Evolutionary conservation across 1,284 basidiomycete genomes (phyloP).

Genomic region (Apiotrichum laibachii): DNA sequence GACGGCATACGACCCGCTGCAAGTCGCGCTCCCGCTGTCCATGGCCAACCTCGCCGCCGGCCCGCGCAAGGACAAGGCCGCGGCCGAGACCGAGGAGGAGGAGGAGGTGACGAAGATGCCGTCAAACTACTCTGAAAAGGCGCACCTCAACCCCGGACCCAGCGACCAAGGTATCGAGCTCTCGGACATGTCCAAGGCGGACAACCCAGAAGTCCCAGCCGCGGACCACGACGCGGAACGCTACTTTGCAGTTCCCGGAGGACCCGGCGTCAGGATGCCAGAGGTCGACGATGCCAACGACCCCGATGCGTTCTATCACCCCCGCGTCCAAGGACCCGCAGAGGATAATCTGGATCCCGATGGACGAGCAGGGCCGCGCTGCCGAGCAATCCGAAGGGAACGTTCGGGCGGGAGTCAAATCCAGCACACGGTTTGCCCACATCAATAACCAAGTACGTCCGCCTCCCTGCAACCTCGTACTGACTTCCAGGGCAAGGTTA

Average conservation of each 20-base stretch:
- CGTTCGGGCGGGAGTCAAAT: slow-evolving; percentile 59
- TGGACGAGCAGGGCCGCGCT: slow-evolving; percentile 65
- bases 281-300: slow-evolving; percentile 30
- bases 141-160: no score
- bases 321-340: slow-evolving; percentile 71
- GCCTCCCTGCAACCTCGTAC: slow-evolving; percentile 31
- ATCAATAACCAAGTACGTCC: background rate
- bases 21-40: slow-evolving; percentile 67
- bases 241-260: slow-evolving; percentile 46
- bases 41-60: slow-evolving; percentile 68
- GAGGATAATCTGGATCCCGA: slow-evolving; percentile 74
- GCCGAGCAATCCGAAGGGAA: slow-evolving; percentile 64
- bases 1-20: slow-evolving; percentile 60
- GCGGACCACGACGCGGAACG: slow-evolving; percentile 12
- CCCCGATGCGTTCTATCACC: slow-evolving; percentile 66
- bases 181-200: background rate
- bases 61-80: slow-evolving; percentile 38
- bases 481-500: slow-evolving; percentile 55
- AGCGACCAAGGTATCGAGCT: background rate
- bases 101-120: no score
- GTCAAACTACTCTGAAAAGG: no score
- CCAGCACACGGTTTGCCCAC: slow-evolving; percentile 58
- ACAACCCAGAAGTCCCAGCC: slow-evolving; percentile 1
- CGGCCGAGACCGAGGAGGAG: background rate
- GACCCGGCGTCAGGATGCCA: slow-evolving; percentile 33